Evolutionary conservation across 768 basidiomycete species (phyloP), one percentile per base, ranked within the genome.

Genomic region (Phallus indusiatus): DNA sequence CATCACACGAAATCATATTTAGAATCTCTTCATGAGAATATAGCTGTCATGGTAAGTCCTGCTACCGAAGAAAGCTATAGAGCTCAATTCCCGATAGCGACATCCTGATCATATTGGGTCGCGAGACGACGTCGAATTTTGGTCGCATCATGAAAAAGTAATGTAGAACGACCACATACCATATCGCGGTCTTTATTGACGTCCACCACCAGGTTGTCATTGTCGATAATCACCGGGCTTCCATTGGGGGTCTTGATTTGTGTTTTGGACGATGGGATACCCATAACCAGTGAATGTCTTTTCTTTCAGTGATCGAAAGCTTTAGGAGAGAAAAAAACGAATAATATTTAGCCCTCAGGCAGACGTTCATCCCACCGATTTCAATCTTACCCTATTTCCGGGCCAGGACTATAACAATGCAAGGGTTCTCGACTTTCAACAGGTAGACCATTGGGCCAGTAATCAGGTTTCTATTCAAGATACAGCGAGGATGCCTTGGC

Each of bases 231-330:
- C 84, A 88, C 65, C 78, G 75, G 54, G 92, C 90, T 1, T 88
- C 86, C 64, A 84, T 96, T 56, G 96, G 96, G 21, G 96, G 96
- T 11, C 82, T 99, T 24, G 96, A 99, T 70, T 77, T 96, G 17
- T 97, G 93, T 74, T 96, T 94, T 65, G 96, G 96, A 11, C 86
- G 96, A 18, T 99, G 95, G 94, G 96, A 98, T 72, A 91, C 89
- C 0, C 83, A 90, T 67, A 87, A 75, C 46, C 89, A 93, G 68
- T 68, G 47, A 46, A 66, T 55, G 33, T 34, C n/a, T n/a, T n/a
- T n/a, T n/a, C n/a, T n/a, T n/a, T n/a, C n/a, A n/a, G n/a, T n/a
- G n/a, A n/a, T n/a, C n/a, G n/a, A n/a, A n/a, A n/a, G n/a, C n/a
- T n/a, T n/a, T n/a, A n/a, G n/a, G n/a, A n/a, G n/a, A n/a, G n/a